Evolutionary conservation across 768 basidiomycete genomes (phyloP).

Genomic region (Mycena chlorophos): DNA sequence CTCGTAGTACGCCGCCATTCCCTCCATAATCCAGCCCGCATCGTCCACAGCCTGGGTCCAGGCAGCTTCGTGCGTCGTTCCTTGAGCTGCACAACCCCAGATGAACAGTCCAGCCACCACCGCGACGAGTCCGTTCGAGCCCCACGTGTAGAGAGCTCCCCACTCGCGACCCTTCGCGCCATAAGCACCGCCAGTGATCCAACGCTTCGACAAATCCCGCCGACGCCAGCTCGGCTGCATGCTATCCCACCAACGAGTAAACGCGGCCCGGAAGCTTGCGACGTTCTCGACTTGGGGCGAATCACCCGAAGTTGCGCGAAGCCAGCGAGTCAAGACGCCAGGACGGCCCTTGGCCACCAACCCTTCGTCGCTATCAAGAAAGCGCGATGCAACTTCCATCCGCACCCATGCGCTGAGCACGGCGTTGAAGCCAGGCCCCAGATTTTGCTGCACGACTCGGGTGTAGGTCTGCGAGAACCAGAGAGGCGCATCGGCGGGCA

Average conservation of each 20-base stretch:
- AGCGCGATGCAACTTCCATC: background rate
- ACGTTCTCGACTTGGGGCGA: background rate
- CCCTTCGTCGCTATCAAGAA: background rate
- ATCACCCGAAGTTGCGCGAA: background rate
- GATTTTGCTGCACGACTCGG: background rate
- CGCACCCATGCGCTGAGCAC: slow-evolving; percentile 2
- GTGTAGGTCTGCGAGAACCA: background rate
- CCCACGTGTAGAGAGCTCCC: slow-evolving; percentile 8
- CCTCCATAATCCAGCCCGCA: slow-evolving; percentile 6
- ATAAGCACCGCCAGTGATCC: background rate
- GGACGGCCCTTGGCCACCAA: background rate
- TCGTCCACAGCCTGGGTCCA: background rate
- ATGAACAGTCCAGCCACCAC: slow-evolving; percentile 4
- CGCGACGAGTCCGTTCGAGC: slow-evolving; percentile 1
- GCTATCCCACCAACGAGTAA: background rate
- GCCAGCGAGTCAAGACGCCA: background rate
- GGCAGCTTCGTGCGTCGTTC: background rate
- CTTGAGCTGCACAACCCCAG: background rate
- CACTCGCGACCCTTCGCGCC: background rate
- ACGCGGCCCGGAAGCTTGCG: background rate
- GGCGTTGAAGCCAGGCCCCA: background rate
- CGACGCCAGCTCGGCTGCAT: background rate
- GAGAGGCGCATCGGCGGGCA: background rate
- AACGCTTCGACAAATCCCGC: background rate
- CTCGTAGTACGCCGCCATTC: slow-evolving; percentile 5